Conservation (phyloP, 257 asterid genomes). For the Orobanche coerulescens region DNA sequence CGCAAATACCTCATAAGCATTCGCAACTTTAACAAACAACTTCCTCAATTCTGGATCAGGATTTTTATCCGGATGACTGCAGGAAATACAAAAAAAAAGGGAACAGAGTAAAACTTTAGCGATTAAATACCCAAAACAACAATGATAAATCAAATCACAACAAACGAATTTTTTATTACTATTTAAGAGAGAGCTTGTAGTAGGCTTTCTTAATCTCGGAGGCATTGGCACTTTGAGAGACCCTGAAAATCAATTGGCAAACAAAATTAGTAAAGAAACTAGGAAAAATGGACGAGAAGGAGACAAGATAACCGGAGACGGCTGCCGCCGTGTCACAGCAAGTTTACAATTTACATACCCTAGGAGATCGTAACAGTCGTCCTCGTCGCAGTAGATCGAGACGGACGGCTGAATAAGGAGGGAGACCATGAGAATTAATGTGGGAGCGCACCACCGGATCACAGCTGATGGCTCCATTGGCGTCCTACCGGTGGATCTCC, state of each 20-base stretch:
- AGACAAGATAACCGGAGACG: not conserved
- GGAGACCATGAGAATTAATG: conserved; percentile 30
- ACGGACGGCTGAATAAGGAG: conserved; percentile 57
- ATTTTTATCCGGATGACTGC: conserved; percentile 90
- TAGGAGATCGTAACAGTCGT: conserved; percentile 88
- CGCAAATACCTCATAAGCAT: conserved; percentile 76
- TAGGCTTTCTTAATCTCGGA: conserved; percentile 51
- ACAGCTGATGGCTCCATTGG: conserved; percentile 53
- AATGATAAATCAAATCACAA: not conserved
- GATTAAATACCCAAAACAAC: not conserved
- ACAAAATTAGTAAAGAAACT: not conserved
- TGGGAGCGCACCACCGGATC: conserved; percentile 44
- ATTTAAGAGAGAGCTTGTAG: conserved; percentile 74
- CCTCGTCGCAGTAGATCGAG: conserved; percentile 94
- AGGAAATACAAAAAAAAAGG: not conserved
- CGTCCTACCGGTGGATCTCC: conserved; percentile 18
- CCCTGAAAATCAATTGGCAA: conserved; percentile 35
- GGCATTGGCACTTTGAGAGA: conserved; percentile 42
- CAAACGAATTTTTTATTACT: conserved; percentile 31
- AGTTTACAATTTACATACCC: conserved; percentile 50
- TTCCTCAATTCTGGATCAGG: conserved; percentile 88
- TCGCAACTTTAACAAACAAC: conserved; percentile 72
- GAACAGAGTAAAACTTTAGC: not conserved
- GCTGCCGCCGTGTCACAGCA: too few species aligned
- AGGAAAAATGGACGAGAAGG: not conserved